A percentile compares a stretch with the other conserved stretches of the same genome.
Evolutionary conservation across 768 basidiomycete species (phyloP).

Genomic region (Collybiopsis confluens): DNA sequence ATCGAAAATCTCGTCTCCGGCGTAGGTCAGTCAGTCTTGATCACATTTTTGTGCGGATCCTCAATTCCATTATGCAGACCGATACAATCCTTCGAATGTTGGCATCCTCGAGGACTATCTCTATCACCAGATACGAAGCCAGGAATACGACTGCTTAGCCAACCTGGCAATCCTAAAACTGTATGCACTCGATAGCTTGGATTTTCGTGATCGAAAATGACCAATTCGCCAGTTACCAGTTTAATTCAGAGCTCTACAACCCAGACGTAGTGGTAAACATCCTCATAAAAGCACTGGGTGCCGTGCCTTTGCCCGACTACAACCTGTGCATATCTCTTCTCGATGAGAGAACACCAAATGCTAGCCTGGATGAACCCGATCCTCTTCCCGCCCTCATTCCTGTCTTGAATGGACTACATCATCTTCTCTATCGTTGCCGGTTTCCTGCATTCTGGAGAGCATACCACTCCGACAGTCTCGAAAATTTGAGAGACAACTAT

Average conservation of each 20-base stretch:
- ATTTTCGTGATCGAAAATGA: background rate
- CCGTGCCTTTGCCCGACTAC: slow-evolving; percentile 88
- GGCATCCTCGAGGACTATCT: slow-evolving; percentile 94
- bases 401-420: slow-evolving; percentile 60
- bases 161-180: slow-evolving; percentile 94
- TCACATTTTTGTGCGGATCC: background rate
- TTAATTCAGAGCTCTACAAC: slow-evolving; percentile 91
- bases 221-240: slow-evolving; percentile 70
- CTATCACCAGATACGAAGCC: slow-evolving; percentile 86
- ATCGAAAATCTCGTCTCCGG: slow-evolving; percentile 91
- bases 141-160: slow-evolving; percentile 91
- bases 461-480: slow-evolving; percentile 67
- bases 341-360: slow-evolving; percentile 59
- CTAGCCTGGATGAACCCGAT: slow-evolving; percentile 73
- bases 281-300: slow-evolving; percentile 85
- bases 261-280: slow-evolving; percentile 92
- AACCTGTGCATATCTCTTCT: slow-evolving; percentile 91
- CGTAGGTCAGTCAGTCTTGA: slow-evolving; percentile 55
- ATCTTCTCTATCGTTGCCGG: slow-evolving; percentile 75
- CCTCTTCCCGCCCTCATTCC: slow-evolving; percentile 72
- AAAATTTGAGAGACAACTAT: slow-evolving; percentile 78
- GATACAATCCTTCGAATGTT: slow-evolving; percentile 95
- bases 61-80: slow-evolving; percentile 49
- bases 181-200: slow-evolving; percentile 35
- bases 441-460: slow-evolving; percentile 84